phyloP scores from a whole-genome alignment of 805 yeast genomes.

The Priceomyces melissophilus region DNA sequence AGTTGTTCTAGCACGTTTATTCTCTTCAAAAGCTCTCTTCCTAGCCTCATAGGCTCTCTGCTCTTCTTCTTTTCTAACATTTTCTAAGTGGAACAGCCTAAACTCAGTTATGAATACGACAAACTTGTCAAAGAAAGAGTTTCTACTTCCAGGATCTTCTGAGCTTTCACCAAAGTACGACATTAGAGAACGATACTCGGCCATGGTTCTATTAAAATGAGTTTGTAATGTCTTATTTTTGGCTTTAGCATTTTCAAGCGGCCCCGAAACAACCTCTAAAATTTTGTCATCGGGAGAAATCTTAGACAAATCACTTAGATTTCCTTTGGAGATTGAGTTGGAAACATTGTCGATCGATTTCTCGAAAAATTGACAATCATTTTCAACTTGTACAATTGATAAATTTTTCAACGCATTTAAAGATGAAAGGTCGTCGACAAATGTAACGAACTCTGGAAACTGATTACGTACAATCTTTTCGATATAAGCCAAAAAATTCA shows the following conservation, averaged over 20 bases:
- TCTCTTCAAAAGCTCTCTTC: slow-evolving; percentile 30
- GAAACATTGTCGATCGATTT: slow-evolving; percentile 65
- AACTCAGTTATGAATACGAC: slow-evolving; percentile 76
- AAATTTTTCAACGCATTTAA: slow-evolving; percentile 62
- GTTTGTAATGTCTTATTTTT: slow-evolving; percentile 64
- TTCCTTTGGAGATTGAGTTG: slow-evolving; percentile 75
- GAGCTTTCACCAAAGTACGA: slow-evolving; percentile 88
- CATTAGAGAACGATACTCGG: slow-evolving; percentile 71
- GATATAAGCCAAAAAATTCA: slow-evolving; percentile 89
- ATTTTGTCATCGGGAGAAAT: slow-evolving; percentile 86
- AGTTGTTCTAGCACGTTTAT: slow-evolving; percentile 8
- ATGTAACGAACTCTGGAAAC: slow-evolving; percentile 73
- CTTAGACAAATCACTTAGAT: slow-evolving; percentile 69
- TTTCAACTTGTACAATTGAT: slow-evolving; percentile 75
- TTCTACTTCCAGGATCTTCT: slow-evolving; percentile 60
- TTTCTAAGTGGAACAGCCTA: slow-evolving; percentile 75
- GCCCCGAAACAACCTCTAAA: slow-evolving; percentile 55
- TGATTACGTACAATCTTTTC: slow-evolving; percentile 82
- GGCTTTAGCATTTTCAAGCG: slow-evolving; percentile 70
- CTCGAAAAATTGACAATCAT: slow-evolving; percentile 65
- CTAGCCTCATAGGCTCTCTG: slow-evolving; percentile 43
- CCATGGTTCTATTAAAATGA: slow-evolving; percentile 58
- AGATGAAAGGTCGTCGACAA: slow-evolving; percentile 68
- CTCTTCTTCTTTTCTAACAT: slow-evolving; percentile 78
- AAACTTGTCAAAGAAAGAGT: slow-evolving; percentile 73